These are phyloP conservation scores for Solanum pinnatisectum DNA, from an alignment of 257 asterid species.

Conservation along the genomic window DNA sequence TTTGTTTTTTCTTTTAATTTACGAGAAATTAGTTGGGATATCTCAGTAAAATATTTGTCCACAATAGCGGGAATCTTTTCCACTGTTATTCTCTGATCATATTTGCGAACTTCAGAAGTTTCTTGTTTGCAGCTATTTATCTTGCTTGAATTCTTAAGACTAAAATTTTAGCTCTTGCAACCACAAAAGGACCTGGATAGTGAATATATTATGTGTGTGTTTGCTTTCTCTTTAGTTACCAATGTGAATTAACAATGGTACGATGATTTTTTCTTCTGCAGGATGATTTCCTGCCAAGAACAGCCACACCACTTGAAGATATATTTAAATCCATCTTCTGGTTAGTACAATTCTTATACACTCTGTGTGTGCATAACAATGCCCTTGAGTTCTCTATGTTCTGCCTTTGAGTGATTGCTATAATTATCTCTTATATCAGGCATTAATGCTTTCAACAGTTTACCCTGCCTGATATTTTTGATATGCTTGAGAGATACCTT, in stretches of 20 bases:
- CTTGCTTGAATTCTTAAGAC: neutral
- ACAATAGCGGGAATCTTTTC: neutral
- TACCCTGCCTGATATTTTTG: slow-evolving; percentile 91
- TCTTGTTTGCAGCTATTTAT: neutral
- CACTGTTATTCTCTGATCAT: neutral
- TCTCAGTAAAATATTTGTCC: neutral
- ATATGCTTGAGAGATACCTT: slow-evolving; percentile 95
- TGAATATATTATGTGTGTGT: neutral
- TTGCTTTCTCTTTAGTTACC: neutral
- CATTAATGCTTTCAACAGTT: slow-evolving; percentile 53
- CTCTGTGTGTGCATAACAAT: neutral
- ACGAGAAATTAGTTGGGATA: neutral
- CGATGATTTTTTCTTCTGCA: slow-evolving; percentile 8
- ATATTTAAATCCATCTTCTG: slow-evolving; percentile 88
- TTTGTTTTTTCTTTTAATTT: neutral
- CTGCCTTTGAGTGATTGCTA: slow-evolving; percentile 20
- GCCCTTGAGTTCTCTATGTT: slow-evolving; percentile 1
- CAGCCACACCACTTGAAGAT: slow-evolving; percentile 90
- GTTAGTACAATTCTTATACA: slow-evolving; percentile 31
- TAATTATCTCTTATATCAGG: slow-evolving; percentile 38
- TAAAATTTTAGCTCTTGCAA: neutral
- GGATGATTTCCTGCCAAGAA: slow-evolving; percentile 98
- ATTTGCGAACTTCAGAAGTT: neutral
- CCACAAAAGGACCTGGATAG: neutral
- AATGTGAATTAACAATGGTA: neutral